Base-by-base conservation (phyloP, 805 yeast species). In the Saccharomycopsis sp. region DNA sequence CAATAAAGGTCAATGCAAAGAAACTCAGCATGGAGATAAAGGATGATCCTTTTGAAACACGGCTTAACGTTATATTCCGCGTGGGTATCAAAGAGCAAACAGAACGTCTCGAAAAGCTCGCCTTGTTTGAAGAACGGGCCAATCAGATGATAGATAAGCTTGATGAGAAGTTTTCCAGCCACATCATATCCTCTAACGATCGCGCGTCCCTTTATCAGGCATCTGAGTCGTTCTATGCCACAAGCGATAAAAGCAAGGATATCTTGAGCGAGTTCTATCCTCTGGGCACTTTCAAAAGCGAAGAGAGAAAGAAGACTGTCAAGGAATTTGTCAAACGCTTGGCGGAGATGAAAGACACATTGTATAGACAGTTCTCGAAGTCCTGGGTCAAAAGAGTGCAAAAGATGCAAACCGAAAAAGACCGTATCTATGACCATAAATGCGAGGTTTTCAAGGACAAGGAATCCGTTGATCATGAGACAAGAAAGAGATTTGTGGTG, bases 1-100 rank as follows among this genome's bases (percentile, higher is more conserved):
- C 66, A 1, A 69, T 84, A 1, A 70, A 71, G 34, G 57, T 83
- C 8, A 73, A 69, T 41, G 64, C 83, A 0, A 67, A 72, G 2
- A 67, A 69, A 1, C 70, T 83, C 40, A 73, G 77, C 1, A 60
- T 84, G 8, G 75, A 76, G 2, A 71, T 84, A 44, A 87, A 83
- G 57, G 84, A 81, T 66, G 89, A 85, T 65, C 81, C 84, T 1
- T 84, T 85, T 66, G 90, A 85, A 66, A 75, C 76, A 29, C 83
- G 83, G 65, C 67, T 85, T n/a, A 76, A 79, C 1, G 71, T 79
- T 64, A 82, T 82, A 37, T 80, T 70, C 58, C 83, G 83, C 62
- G 71, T 83, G 12, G 90, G 89, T 0, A 57, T 73, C 2, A 66
- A 81, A 8, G 89, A 84, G 61, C 89, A 84, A 60, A 72, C 73